Percentiles rank a stretch among this genome's conserved stretches.
Conservation (phyloP, 1,284 basidiomycete genomes). For the Malassezia caprae region DNA sequence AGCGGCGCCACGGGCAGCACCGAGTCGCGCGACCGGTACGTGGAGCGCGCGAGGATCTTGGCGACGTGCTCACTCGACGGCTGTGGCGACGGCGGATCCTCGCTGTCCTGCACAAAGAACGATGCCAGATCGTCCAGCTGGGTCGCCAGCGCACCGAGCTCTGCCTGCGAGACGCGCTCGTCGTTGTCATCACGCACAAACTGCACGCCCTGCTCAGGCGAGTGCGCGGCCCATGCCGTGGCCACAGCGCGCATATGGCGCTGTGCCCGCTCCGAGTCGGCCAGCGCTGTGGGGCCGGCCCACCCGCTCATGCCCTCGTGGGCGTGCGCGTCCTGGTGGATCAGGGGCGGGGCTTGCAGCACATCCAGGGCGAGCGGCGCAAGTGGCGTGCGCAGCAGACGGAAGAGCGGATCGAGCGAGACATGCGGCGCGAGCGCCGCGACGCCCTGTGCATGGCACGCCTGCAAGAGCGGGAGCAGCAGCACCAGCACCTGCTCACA, state of each 20-base stretch:
- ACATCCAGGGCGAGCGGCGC: conserved; percentile 78
- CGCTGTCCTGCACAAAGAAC: conserved; percentile 39
- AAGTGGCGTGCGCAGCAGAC: conserved; percentile 72
- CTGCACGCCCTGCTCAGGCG: conserved; percentile 21
- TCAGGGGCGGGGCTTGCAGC: conserved; percentile 68
- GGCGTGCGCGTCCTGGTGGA: conserved; percentile 51
- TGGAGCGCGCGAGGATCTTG: conserved; percentile 30
- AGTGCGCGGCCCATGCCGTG: conserved; percentile 19
- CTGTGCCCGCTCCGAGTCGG: conserved; percentile 28
- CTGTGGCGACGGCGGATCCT: conserved; percentile 19
- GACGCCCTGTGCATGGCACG: conserved; percentile 2
- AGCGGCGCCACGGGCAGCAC: conserved; percentile 4
- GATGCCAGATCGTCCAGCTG: conserved; percentile 43
- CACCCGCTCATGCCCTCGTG: conserved; percentile 52
- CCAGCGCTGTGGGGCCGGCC: conserved; percentile 38
- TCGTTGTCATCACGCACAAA: background rate
- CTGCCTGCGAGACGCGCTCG: conserved; percentile 8
- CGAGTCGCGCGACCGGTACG: conserved; percentile 14
- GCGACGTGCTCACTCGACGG: conserved; percentile 27
- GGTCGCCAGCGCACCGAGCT: conserved; percentile 35
- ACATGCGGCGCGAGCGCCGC: conserved; percentile 59
- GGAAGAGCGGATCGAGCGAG: conserved; percentile 76
- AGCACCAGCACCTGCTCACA: conserved; percentile 73
- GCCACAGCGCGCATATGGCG: conserved; percentile 27
- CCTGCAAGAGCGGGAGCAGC: conserved; percentile 73